Evolutionary conservation across 179 eudicot genomes (phyloP), one percentile per base, ranked within the genome.

Genomic region (Camellia oleifera): DNA sequence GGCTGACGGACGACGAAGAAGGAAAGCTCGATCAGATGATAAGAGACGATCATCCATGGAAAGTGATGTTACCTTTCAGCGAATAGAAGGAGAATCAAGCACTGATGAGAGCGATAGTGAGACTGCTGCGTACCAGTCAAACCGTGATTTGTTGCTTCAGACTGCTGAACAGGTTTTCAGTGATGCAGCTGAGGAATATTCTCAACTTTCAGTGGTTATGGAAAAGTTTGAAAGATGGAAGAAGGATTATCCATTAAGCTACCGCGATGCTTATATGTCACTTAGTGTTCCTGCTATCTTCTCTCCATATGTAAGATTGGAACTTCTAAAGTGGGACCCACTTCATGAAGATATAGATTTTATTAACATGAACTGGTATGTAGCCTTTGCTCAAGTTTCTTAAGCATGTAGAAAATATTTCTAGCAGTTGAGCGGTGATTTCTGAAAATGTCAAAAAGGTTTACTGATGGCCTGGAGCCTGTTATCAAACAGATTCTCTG

Each of bases 271-370:
- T 61, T 96, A 92, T 72, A 90, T 92, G 89, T 88, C 99, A 64
- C 81, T 96, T 46, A 94, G 97, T 81, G 83, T 89, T 77, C 96
- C 99, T 4, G 87, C 94, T 72, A 91, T 96, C 76, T 96, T 96
- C 85, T 96, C 99, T 76, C 99, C 99, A 7, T 96, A 91, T 84
- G 98, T 96, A 69, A 90, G 97, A 84, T 78, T 96, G 91, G 99
- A 96, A 88, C 98, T 96, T 86, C 83, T 96, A 68, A 91, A 92
- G 88, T 96, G 99, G 99, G 97, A 96, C 77, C 99, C 98, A 61
- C 92, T 96, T 72, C 97, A 91, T 80, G 92, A 92, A 79, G 91
- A 91, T 82, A 85, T 85, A 67, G 95, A 92, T 88, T 96, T 96
- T 82, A 78, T 81, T 78, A 83, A 91, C 81, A 94, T 94, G 99